Base-by-base conservation (phyloP, 352 stramenopile species). In the Phytophthora multivora region DNA sequence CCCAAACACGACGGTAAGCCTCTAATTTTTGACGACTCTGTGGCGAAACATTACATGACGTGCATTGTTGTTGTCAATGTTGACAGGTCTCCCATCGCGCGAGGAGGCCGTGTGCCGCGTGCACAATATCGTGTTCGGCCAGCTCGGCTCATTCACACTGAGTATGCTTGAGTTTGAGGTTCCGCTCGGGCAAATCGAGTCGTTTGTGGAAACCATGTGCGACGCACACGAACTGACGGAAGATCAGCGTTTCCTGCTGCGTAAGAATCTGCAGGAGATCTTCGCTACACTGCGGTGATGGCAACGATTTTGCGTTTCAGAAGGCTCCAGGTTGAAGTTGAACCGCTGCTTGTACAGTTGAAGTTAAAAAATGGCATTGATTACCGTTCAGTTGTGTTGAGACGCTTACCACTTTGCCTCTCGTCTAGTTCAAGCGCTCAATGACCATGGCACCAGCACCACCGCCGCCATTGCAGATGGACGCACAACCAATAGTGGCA, bases 381-480 rank as follows among this genome's bases (percentile, higher is more conserved):
- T 61, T 69, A 16, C 35, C 35, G 13, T 61, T 55, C 28, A 47
- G 48, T 38, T 43, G 46, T 21, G 25, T 46, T 47, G 19, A 51
- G 46, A 33, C 25, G 26, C 25, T 18, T 54, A 36, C 30, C 19
- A 23, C 19, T 12, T 46, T 53, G 31, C 21, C 4, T 23, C 19
- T 21, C 13, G 54, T 51, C 45, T 89, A 91, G 65, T 80, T 82
- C 53, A 92, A 69, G 38, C 82, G 83, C 72, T 99, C 96, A 53
- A 99, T 90, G 40, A 99, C 75, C 67, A 99, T 96, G 4, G 97
- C 97, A 40, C 92, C 97, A 19, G 97, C 97, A 7, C 97, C 97
- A 40, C 97, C 98, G 28, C 98, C 98, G 28, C 98, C 98, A 77
- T 99, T 99, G 75, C 97, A 99, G 61, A 99, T 99, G 40, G 90